Percentiles rank a stretch among this genome's conserved stretches.
These are phyloP conservation scores for Claviceps maximensis DNA, from an alignment of 2,329 filamentous ascomycete species.

Conservation along the genomic window DNA sequence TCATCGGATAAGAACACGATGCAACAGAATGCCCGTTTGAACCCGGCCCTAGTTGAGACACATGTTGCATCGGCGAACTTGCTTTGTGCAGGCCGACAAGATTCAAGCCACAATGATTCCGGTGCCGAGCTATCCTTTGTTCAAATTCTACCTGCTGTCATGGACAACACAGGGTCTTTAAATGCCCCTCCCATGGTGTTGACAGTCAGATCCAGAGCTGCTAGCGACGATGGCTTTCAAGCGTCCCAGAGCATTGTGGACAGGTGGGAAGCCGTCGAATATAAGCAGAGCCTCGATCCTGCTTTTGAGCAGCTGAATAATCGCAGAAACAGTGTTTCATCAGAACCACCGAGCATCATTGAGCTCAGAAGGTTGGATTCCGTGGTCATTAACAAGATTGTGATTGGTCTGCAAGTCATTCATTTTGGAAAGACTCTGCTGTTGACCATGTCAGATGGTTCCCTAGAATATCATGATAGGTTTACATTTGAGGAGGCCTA, in stretches of 20 bases:
- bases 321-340: slow-evolving; percentile 41
- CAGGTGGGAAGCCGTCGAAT: slow-evolving; percentile 68
- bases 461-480: slow-evolving; percentile 67
- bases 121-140: slow-evolving; percentile 59
- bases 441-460: slow-evolving; percentile 67
- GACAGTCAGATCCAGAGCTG: slow-evolving; percentile 53
- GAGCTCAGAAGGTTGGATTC: slow-evolving; percentile 54
- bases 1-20: slow-evolving; percentile 42
- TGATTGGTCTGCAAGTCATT: slow-evolving; percentile 54
- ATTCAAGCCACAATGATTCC: slow-evolving; percentile 32
- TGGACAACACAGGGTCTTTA: slow-evolving; percentile 45
- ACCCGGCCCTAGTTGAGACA: slow-evolving; percentile 39
- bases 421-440: slow-evolving; percentile 61
- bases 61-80: slow-evolving; percentile 46
- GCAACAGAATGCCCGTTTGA: slow-evolving; percentile 32
- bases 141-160: slow-evolving; percentile 54
- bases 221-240: slow-evolving; percentile 42
- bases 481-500: slow-evolving; percentile 57
- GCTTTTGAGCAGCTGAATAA: slow-evolving; percentile 63
- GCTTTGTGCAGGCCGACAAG: slow-evolving; percentile 34
- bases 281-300: slow-evolving; percentile 53
- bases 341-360: slow-evolving; percentile 19
- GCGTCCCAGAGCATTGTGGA: slow-evolving; percentile 63
- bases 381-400: slow-evolving; percentile 54
- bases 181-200: slow-evolving; percentile 50